Evolutionary conservation across 129 eudicot species (phyloP).

Genomic region (Arctium minus): DNA sequence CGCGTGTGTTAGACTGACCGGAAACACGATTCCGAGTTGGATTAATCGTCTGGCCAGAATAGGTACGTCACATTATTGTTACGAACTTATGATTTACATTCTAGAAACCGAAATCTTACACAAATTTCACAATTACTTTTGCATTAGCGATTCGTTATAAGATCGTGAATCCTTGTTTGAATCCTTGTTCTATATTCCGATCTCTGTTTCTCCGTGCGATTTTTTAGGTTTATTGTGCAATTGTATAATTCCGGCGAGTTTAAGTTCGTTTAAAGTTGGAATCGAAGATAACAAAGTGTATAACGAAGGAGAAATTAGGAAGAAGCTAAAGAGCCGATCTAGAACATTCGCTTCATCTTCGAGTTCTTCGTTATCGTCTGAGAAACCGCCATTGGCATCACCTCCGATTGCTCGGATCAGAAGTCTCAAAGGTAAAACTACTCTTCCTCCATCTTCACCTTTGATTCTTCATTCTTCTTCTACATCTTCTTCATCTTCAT

Average conservation of each 20-base stretch:
- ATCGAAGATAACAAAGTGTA: constrained; percentile 41
- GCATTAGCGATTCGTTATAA: background rate
- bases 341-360: constrained; percentile 38
- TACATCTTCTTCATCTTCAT: constrained; percentile 12
- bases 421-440: constrained; percentile 11
- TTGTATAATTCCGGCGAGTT: constrained; percentile 66
- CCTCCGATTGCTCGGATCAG: constrained; percentile 18
- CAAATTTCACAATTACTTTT: background rate
- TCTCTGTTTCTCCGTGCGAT: background rate
- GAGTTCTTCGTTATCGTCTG: constrained; percentile 30
- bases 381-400: constrained; percentile 23
- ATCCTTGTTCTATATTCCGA: background rate
- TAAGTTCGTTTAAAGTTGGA: constrained; percentile 56
- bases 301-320: constrained; percentile 41
- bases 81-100: background rate
- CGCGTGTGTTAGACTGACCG: constrained; percentile 62
- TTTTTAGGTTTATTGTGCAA: constrained; percentile 61
- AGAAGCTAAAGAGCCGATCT: constrained; percentile 29
- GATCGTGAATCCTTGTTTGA: background rate
- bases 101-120: background rate
- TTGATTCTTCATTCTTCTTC: constrained; percentile 28
- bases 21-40: constrained; percentile 81
- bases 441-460: constrained; percentile 34
- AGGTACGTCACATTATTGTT: constrained; percentile 32
- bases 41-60: constrained; percentile 88